A percentile compares a stretch with the other conserved stretches of the same genome.
Evolutionary conservation across 108 stramenopile species (phyloP).

Genomic region (Mayamaea pseudoterrestris): DNA sequence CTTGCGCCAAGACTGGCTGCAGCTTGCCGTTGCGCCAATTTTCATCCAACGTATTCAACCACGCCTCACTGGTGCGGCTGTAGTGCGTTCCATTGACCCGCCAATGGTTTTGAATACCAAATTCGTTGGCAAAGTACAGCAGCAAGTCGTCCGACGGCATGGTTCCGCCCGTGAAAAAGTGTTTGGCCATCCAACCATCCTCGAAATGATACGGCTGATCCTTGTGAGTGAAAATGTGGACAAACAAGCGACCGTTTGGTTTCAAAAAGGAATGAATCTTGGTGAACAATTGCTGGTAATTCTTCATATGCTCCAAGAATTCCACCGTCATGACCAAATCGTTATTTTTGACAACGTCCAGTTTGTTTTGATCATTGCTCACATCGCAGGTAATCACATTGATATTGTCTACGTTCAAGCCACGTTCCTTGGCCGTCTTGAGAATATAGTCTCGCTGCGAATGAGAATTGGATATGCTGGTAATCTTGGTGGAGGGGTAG

Average conservation of each 20-base stretch:
- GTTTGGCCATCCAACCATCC: constrained; percentile 87
- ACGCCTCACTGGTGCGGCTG: constrained; percentile 81
- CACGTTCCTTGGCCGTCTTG: constrained; percentile 53
- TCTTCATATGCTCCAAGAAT: constrained; percentile 98
- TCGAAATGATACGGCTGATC: constrained; percentile 86
- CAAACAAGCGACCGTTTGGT: constrained; percentile 74
- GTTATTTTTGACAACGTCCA: constrained; percentile 52
- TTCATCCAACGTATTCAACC: constrained; percentile 79
- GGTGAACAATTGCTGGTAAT: constrained; percentile 71
- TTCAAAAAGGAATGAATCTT: constrained; percentile 76
- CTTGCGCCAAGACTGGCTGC: constrained; percentile 41
- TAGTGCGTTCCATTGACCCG: constrained; percentile 88
- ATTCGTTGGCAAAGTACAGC: constrained; percentile 79
- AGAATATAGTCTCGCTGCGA: constrained; percentile 85
- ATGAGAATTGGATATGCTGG: constrained; percentile 74
- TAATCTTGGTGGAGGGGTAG: constrained; percentile 59
- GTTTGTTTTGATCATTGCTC: constrained; percentile 34
- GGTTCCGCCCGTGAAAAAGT: constrained; percentile 78
- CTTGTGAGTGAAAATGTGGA: constrained; percentile 92
- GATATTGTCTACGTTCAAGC: constrained; percentile 73
- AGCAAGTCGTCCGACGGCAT: constrained; percentile 92
- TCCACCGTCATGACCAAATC: constrained; percentile 88
- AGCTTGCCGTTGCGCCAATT: constrained; percentile 62
- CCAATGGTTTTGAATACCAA: constrained; percentile 71
- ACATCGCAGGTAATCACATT: constrained; percentile 79